Evolutionary conservation across 495 filamentous ascomycete genomes (phyloP).

Genomic region (Polyplosphaeria fusca): DNA sequence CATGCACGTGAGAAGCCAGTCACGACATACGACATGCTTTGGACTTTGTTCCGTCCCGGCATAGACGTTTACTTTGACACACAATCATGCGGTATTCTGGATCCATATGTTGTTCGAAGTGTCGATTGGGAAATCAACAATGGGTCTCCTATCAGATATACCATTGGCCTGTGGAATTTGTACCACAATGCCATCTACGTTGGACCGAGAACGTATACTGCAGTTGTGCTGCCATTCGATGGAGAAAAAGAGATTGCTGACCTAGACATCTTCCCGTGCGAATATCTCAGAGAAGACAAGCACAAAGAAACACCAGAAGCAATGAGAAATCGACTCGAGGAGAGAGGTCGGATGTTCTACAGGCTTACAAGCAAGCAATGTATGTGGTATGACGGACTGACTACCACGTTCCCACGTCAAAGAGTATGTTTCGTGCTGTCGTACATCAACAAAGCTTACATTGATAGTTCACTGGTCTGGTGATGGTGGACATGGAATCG

Average conservation of each 20-base stretch:
- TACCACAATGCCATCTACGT: constrained; percentile 19
- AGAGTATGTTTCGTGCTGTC: neutral
- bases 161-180: constrained; percentile 21
- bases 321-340: constrained; percentile 15
- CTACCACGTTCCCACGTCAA: constrained; percentile 24
- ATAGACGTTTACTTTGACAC: constrained; percentile 24
- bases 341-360: constrained; percentile 22
- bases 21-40: constrained; percentile 36
- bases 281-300: constrained; percentile 13
- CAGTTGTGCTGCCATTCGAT: constrained; percentile 8
- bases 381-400: constrained; percentile 26
- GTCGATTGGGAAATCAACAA: constrained; percentile 26
- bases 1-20: constrained; percentile 26
- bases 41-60: constrained; percentile 33
- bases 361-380: constrained; percentile 22
- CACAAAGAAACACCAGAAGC: constrained; percentile 14
- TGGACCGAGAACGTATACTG: constrained; percentile 7
- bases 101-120: constrained; percentile 18
- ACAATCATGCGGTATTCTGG: constrained; percentile 16
- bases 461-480: constrained; percentile 16
- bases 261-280: constrained; percentile 25
- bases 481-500: constrained; percentile 25
- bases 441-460: neutral
- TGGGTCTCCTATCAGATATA: constrained; percentile 14
- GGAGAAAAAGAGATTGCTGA: constrained; percentile 22